Evolutionary conservation across 169 alveolate genomes (phyloP).

Genomic region (Plasmodium relictum): DNA sequence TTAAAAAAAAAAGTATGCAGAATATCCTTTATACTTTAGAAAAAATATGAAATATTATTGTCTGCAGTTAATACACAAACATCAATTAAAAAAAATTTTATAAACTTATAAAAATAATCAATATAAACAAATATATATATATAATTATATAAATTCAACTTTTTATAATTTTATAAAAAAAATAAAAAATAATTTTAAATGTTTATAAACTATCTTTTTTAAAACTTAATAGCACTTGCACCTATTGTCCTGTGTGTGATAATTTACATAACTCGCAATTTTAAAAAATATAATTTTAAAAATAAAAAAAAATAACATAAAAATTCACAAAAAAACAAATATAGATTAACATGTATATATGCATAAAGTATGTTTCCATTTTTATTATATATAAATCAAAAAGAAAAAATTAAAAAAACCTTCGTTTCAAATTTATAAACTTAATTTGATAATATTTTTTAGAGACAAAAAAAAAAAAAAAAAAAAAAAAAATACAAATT

Average conservation of each 20-base stretch:
- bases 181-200: too few relatives aligned
- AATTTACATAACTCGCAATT: background rate
- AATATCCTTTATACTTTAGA: too few relatives aligned
- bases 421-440: too few relatives aligned
- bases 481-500: too few relatives aligned
- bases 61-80: constrained; percentile 17
- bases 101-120: background rate
- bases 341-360: background rate
- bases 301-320: background rate
- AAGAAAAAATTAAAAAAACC: too few relatives aligned
- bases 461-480: too few relatives aligned
- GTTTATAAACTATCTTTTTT: too few relatives aligned
- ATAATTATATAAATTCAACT: background rate
- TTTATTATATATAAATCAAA: too few relatives aligned
- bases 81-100: background rate
- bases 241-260: constrained; percentile 47
- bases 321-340: background rate
- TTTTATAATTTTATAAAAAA: too few relatives aligned
- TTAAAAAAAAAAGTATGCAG: background rate
- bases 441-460: too few relatives aligned
- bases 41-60: background rate
- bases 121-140: too few relatives aligned
- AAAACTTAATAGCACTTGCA: background rate
- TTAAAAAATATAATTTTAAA: background rate
- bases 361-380: background rate